These are phyloP conservation scores for Babesia divergens DNA, from an alignment of 169 alveolate species.

Conservation along the genomic window DNA sequence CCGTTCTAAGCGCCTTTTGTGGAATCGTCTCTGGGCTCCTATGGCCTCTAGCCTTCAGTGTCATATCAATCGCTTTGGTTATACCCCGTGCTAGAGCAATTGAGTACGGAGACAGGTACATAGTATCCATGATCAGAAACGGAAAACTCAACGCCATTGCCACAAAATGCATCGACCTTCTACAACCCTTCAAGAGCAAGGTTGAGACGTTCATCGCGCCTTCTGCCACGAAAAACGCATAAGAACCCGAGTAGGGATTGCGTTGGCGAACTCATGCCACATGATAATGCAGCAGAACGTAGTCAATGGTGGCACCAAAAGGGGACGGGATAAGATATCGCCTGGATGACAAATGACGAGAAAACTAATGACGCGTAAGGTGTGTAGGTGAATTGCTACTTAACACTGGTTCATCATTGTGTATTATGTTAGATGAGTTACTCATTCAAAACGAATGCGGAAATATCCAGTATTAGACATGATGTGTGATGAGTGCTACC, in stretches of 20 bases:
- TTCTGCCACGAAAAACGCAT: background rate
- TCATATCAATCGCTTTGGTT: constrained; percentile 35
- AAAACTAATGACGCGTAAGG: too few species aligned
- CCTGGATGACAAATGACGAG: too few species aligned
- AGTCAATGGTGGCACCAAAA: background rate
- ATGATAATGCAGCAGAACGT: background rate
- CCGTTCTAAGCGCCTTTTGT: constrained; percentile 15
- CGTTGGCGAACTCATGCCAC: background rate
- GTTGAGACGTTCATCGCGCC: background rate
- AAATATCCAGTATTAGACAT: too few species aligned
- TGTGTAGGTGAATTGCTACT: too few species aligned
- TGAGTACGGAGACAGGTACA: constrained; percentile 25
- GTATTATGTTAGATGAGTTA: too few species aligned
- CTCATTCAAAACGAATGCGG: too few species aligned
- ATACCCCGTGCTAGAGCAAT: constrained; percentile 28
- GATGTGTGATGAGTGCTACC: too few species aligned
- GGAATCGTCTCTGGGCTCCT: constrained; percentile 19
- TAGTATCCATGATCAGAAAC: constrained; percentile 3
- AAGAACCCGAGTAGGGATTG: background rate
- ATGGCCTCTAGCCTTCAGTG: constrained; percentile 51
- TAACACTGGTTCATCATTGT: too few species aligned
- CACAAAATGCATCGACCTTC: constrained; percentile 28
- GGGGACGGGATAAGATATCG: background rate
- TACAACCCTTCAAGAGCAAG: background rate
- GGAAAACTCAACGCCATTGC: background rate